Conservation (phyloP, 2,329 filamentous ascomycete species). For the Neofusicoccum ribis region DNA sequence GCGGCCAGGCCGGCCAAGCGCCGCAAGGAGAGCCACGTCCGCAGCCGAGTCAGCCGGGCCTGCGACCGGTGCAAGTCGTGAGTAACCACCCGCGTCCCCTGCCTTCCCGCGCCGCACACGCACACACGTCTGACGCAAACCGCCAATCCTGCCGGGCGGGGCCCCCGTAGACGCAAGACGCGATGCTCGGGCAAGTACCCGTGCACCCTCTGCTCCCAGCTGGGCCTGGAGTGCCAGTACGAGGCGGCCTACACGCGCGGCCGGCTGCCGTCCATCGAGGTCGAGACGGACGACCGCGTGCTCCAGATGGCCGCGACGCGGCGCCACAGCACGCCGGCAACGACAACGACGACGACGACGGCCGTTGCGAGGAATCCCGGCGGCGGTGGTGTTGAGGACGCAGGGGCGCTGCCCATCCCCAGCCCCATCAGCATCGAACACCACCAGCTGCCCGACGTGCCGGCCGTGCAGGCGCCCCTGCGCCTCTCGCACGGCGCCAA, state of each 20-base stretch:
- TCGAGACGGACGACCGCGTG: constrained; percentile 28
- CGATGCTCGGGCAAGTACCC: constrained; percentile 39
- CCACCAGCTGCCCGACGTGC: neutral
- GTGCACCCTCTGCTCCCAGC: constrained; percentile 34
- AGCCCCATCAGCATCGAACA: constrained; percentile 15
- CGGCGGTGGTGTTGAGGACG: too few relatives aligned
- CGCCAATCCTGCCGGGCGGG: too few relatives aligned
- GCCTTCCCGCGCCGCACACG: too few relatives aligned
- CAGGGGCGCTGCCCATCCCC: neutral
- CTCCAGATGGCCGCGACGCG: constrained; percentile 2
- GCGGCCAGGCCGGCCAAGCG: constrained; percentile 27
- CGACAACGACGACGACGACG: neutral
- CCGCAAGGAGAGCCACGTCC: constrained; percentile 36
- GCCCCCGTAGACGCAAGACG: constrained; percentile 35
- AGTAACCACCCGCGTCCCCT: constrained; percentile 20
- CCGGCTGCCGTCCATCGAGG: constrained; percentile 43
- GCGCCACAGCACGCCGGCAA: neutral
- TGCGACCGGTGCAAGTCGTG: constrained; percentile 53
- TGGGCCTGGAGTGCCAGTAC: constrained; percentile 48
- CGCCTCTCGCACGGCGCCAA: neutral
- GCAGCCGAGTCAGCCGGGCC: constrained; percentile 48
- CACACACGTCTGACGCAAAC: neutral
- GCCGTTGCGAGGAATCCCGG: neutral
- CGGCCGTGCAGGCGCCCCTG: neutral
- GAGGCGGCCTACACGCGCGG: constrained; percentile 53